phyloP scores from a whole-genome alignment of 305 asterid genomes.

The Stenogyne calaminthoides region DNA sequence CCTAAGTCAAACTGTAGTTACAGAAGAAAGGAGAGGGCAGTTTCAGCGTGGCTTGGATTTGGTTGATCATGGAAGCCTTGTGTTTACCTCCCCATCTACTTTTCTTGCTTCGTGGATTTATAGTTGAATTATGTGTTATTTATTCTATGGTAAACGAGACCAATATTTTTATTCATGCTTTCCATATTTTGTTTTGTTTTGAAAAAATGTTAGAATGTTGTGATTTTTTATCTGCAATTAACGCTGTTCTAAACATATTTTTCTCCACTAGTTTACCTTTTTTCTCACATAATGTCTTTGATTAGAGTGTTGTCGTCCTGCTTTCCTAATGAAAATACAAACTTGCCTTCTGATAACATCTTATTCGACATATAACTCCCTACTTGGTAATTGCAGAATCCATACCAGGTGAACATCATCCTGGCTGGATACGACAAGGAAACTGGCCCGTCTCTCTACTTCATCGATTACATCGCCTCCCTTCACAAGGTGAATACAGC shows the following conservation, averaged over 20 bases:
- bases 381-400: too few relatives aligned
- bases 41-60: conserved; percentile 14
- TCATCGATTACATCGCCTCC: conserved; percentile 80
- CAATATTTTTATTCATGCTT: not conserved
- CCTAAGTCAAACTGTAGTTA: not conserved
- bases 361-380: too few relatives aligned
- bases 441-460: conserved; percentile 92
- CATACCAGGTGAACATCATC: too few relatives aligned
- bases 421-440: too few relatives aligned
- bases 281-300: too few relatives aligned
- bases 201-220: too few relatives aligned
- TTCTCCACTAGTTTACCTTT: too few relatives aligned
- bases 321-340: not conserved
- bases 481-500: conserved; percentile 88
- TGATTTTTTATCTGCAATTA: too few relatives aligned
- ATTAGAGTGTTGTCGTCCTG: too few relatives aligned
- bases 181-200: too few relatives aligned
- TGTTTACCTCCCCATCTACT: conserved; percentile 3
- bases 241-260: too few relatives aligned
- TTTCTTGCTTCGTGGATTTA: not conserved
- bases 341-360: too few relatives aligned
- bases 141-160: not conserved
- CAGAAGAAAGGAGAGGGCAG: not conserved
- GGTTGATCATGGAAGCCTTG: not conserved
- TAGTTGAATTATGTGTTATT: not conserved